A percentile compares a stretch with the other conserved stretches of the same genome.
phyloP scores from a whole-genome alignment of 441 rosid species.

The Croton setiger region DNA sequence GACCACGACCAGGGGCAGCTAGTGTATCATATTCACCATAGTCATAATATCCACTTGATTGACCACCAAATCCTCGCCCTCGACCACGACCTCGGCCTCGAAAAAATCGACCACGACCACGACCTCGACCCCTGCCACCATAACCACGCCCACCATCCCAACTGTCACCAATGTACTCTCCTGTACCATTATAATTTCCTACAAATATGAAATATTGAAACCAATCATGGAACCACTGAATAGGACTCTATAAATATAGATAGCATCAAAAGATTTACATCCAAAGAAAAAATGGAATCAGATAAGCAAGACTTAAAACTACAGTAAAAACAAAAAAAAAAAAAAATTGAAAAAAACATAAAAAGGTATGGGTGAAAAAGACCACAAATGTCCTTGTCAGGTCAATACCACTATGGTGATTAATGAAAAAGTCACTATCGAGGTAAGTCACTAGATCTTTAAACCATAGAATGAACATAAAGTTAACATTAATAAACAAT shows the following conservation, averaged over 20 bases:
- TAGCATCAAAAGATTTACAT: not conserved
- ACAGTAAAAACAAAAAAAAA: not conserved
- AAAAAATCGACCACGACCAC: constrained; percentile 25
- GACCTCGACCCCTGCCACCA: constrained; percentile 28
- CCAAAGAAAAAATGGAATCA: not conserved
- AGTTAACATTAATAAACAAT: not conserved
- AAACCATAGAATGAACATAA: not conserved
- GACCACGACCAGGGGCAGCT: constrained; percentile 30
- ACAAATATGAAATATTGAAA: not conserved
- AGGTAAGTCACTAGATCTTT: not conserved
- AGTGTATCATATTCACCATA: constrained; percentile 22
- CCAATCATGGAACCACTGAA: not conserved
- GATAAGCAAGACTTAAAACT: not conserved
- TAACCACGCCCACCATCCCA: constrained; percentile 20
- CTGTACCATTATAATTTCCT: constrained; percentile 28
- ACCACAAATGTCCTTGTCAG: not conserved
- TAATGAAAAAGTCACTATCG: too few relatives aligned
- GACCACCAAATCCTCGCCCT: constrained; percentile 31
- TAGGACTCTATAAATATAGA: not conserved
- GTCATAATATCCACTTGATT: constrained; percentile 27
- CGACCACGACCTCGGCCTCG: constrained; percentile 33
- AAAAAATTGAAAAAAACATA: not conserved
- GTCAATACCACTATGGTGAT: not conserved
- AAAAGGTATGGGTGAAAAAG: too few relatives aligned
- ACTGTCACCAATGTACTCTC: constrained; percentile 27